These are phyloP conservation scores for Penicillium sumatraense DNA, from an alignment of 2,329 filamentous ascomycete genomes.

Conservation along the genomic window DNA sequence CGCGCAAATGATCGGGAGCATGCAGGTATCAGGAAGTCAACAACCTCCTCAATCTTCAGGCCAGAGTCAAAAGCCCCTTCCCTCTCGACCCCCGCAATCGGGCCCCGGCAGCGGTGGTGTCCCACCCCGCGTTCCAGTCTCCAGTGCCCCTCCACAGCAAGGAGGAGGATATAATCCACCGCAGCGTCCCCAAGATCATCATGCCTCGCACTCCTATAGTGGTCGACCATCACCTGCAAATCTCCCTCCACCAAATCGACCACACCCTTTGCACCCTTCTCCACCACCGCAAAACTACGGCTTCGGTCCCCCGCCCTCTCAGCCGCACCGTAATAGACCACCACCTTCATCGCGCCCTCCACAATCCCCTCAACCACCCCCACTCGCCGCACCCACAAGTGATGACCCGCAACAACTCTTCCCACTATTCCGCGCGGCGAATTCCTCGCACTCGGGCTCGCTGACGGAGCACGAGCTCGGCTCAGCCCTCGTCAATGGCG, in stretches of 20 bases:
- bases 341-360: constrained; percentile 66
- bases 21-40: constrained; percentile 34
- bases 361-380: constrained; percentile 64
- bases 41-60: too few relatives aligned
- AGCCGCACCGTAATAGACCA: constrained; percentile 60
- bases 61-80: constrained; percentile 31
- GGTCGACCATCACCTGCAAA: constrained; percentile 22
- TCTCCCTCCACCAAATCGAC: constrained; percentile 28
- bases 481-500: constrained; percentile 90
- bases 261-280: constrained; percentile 47
- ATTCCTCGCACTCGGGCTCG: constrained; percentile 76
- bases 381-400: constrained; percentile 50
- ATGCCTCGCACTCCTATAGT: constrained; percentile 24
- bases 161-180: constrained; percentile 19
- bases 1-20: constrained; percentile 49
- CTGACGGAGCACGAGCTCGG: constrained; percentile 86
- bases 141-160: constrained; percentile 23
- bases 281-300: constrained; percentile 54
- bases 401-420: constrained; percentile 67
- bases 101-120: constrained; percentile 22
- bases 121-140: constrained; percentile 33
- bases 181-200: constrained; percentile 21
- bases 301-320: constrained; percentile 54
- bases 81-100: constrained; percentile 29
- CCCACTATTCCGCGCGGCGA: constrained; percentile 87